Conservation (phyloP, 169 alveolate genomes). For the Plasmodium falciparum region DNA sequence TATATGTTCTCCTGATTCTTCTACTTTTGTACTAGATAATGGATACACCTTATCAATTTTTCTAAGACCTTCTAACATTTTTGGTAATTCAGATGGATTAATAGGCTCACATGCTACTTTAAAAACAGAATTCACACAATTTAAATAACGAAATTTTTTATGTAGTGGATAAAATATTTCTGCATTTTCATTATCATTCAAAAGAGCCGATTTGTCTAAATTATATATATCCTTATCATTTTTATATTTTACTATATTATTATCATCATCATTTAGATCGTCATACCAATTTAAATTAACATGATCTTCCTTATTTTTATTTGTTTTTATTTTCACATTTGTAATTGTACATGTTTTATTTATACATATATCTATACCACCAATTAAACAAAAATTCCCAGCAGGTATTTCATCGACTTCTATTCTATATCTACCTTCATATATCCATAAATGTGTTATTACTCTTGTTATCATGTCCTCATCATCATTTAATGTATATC, state of each 20-base stretch:
- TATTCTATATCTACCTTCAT: constrained; percentile 95
- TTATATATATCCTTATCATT: neutral
- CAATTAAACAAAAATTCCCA: constrained; percentile 96
- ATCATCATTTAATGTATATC: constrained; percentile 95
- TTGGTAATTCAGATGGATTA: constrained; percentile 98
- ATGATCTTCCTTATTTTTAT: neutral
- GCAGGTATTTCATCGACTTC: constrained; percentile 91
- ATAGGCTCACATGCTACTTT: constrained; percentile 98
- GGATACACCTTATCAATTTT: constrained; percentile 96
- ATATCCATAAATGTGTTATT: constrained; percentile 92
- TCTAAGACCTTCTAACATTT: constrained; percentile 98
- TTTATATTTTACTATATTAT: neutral
- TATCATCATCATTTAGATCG: neutral
- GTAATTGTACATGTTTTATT: constrained; percentile 93
- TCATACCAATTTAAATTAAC: neutral
- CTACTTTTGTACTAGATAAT: constrained; percentile 94
- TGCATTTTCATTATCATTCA: constrained; percentile 85
- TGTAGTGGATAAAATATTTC: constrained; percentile 91
- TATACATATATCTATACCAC: constrained; percentile 95
- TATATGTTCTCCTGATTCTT: constrained; percentile 99
- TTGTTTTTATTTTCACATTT: constrained; percentile 38
- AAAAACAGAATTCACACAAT: constrained; percentile 78
- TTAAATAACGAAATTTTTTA: constrained; percentile 69
- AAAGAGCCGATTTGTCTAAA: neutral
- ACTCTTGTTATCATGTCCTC: constrained; percentile 95